phyloP scores from a whole-genome alignment of 495 filamentous ascomycete genomes.

The Penicillium pancosmium region DNA sequence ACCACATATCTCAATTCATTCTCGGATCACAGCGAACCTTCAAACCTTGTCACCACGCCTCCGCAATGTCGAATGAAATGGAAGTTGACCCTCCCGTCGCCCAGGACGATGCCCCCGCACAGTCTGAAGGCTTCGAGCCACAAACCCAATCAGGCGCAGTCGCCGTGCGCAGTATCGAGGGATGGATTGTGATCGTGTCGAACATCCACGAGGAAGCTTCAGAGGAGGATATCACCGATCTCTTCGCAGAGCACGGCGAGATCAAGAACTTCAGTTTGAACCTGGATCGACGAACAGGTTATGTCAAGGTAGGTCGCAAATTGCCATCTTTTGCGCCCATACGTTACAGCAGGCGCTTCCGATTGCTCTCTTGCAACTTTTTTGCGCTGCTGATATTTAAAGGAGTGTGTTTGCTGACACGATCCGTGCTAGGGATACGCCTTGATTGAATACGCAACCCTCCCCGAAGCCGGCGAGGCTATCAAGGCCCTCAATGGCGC shows the following conservation, averaged over 20 bases:
- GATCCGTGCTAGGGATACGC: slow-evolving; percentile 72
- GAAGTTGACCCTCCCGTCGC: slow-evolving; percentile 68
- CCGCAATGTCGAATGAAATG: slow-evolving; percentile 75
- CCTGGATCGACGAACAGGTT: slow-evolving; percentile 91
- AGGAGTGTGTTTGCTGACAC: slow-evolving; percentile 15
- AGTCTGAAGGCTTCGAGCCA: slow-evolving; percentile 61
- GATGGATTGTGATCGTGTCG: slow-evolving; percentile 96
- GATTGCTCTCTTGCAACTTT: background rate
- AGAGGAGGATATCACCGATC: slow-evolving; percentile 92
- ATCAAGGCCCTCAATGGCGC: slow-evolving; percentile 80
- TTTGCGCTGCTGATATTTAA: background rate
- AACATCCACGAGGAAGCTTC: slow-evolving; percentile 98
- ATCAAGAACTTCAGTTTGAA: slow-evolving; percentile 98
- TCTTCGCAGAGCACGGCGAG: slow-evolving; percentile 94
- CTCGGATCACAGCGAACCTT: background rate
- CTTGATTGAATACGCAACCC: slow-evolving; percentile 89
- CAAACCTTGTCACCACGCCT: background rate
- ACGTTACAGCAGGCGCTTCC: background rate
- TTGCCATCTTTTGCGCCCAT: background rate
- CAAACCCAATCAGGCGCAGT: slow-evolving; percentile 79
- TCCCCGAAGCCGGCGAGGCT: slow-evolving; percentile 80
- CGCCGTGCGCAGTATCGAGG: slow-evolving; percentile 96
- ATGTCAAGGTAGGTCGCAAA: slow-evolving; percentile 76
- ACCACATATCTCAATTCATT: slow-evolving; percentile 5
- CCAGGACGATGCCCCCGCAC: slow-evolving; percentile 47